A percentile compares a stretch with the other conserved stretches of the same genome.
Conservation (phyloP, 306 rosid genomes). For the Citrullus colocynthis region DNA sequence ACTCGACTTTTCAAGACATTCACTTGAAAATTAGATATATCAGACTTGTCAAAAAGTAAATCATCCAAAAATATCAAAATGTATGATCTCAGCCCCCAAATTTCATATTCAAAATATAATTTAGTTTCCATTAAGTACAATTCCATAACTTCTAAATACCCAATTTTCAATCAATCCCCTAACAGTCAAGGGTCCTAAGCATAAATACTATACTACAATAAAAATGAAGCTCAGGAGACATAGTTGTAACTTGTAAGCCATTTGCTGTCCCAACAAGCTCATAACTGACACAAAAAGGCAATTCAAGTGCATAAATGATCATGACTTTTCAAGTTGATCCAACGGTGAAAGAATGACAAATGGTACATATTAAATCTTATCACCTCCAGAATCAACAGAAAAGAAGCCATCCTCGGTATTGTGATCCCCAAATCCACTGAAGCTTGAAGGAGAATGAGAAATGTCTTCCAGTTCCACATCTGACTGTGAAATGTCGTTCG, state of each 20-base stretch:
- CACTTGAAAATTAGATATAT: background rate
- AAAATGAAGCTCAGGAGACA: background rate
- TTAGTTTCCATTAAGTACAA: background rate
- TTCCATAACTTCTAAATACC: background rate
- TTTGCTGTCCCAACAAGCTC: background rate
- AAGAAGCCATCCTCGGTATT: constrained; percentile 14
- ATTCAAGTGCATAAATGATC: background rate
- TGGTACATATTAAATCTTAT: background rate
- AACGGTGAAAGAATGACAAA: background rate
- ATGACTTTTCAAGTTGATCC: background rate
- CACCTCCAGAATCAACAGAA: constrained; percentile 22
- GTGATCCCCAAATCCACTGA: constrained; percentile 11
- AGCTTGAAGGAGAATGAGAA: constrained; percentile 16
- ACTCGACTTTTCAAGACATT: background rate
- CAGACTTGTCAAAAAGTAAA: background rate
- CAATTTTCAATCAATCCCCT: background rate
- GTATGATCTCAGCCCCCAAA: background rate
- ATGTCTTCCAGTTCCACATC: constrained; percentile 8
- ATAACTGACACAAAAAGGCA: background rate
- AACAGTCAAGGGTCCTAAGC: background rate
- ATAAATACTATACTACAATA: background rate
- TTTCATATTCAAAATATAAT: background rate
- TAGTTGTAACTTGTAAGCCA: background rate
- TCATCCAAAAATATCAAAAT: background rate
- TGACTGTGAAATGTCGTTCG: constrained; percentile 10